These are phyloP conservation scores for Dendrobium officinale DNA, from an alignment of 106 monocot genomes.

Conservation along the genomic window DNA sequence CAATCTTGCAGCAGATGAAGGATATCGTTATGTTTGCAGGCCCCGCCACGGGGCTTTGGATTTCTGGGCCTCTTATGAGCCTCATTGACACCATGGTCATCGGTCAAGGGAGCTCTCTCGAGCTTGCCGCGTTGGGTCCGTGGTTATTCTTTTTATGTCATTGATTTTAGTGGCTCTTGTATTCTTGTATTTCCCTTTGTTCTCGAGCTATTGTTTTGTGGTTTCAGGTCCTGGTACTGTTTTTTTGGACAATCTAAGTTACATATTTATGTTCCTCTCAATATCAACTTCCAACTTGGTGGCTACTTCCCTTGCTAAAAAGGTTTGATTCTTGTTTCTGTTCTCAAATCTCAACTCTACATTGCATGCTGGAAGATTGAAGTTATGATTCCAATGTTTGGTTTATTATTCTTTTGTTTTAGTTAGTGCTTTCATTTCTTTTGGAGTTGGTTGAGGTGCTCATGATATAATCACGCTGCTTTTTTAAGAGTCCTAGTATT, in stretches of 20 bases:
- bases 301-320: constrained; percentile 87
- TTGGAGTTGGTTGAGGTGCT: background rate
- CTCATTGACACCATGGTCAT: constrained; percentile 95
- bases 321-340: constrained; percentile 9
- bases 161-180: background rate
- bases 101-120: constrained; percentile 78
- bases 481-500: background rate
- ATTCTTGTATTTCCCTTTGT: background rate
- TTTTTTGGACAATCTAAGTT: constrained; percentile 75
- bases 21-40: constrained; percentile 84
- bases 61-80: constrained; percentile 96
- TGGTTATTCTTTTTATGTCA: background rate
- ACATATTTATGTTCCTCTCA: constrained; percentile 92
- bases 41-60: constrained; percentile 84
- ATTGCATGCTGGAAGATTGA: background rate
- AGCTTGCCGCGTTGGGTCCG: constrained; percentile 84
- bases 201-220: background rate
- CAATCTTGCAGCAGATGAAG: constrained; percentile 76
- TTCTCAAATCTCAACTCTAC: background rate
- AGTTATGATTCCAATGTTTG: background rate
- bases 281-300: constrained; percentile 96
- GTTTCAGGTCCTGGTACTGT: constrained; percentile 84
- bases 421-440: background rate
- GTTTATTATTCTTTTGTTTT: background rate
- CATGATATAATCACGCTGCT: background rate